Evolutionary conservation across 2,329 filamentous ascomycete species (phyloP).

Genomic region (Penicillium brevicompactum): DNA sequence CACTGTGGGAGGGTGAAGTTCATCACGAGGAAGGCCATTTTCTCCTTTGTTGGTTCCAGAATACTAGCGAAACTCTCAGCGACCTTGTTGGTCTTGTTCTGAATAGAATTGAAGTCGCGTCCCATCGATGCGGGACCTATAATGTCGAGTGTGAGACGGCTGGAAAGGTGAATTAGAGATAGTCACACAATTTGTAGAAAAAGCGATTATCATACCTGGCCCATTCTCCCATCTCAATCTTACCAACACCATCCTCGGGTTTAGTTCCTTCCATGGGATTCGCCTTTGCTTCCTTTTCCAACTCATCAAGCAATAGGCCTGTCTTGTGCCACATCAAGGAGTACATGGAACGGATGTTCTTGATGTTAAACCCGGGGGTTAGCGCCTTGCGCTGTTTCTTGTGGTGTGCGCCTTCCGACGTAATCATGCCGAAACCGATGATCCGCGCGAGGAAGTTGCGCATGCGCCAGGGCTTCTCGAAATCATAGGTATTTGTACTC

Average conservation of each 20-base stretch:
- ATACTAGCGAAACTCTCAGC: conserved; percentile 55
- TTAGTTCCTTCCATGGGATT: conserved; percentile 32
- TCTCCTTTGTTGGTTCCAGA: conserved; percentile 49
- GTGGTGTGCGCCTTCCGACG: conserved; percentile 55
- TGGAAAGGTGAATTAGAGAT: conserved; percentile 8
- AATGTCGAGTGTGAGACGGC: conserved; percentile 59
- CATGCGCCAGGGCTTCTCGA: conserved; percentile 52
- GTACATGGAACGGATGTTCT: conserved; percentile 39
- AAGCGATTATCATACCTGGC: conserved; percentile 25
- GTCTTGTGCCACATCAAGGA: conserved; percentile 43
- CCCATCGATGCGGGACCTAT: conserved; percentile 61
- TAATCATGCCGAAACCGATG: conserved; percentile 54
- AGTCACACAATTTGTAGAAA: no score
- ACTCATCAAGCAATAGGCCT: conserved; percentile 32
- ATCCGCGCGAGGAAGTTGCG: conserved; percentile 51
- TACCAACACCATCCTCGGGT: conserved; percentile 25
- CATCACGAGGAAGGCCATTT: conserved; percentile 47
- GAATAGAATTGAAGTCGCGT: conserved; percentile 57
- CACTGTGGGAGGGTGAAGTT: conserved; percentile 54
- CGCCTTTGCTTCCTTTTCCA: conserved; percentile 32
- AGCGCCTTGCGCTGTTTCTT: conserved; percentile 47
- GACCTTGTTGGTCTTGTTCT: conserved; percentile 55
- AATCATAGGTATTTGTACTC: conserved; percentile 56
- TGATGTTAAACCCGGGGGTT: conserved; percentile 41
- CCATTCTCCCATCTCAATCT: conserved; percentile 40